These are phyloP conservation scores for Teunomyces panamensis DNA, from an alignment of 805 yeast species.

Conservation along the genomic window DNA sequence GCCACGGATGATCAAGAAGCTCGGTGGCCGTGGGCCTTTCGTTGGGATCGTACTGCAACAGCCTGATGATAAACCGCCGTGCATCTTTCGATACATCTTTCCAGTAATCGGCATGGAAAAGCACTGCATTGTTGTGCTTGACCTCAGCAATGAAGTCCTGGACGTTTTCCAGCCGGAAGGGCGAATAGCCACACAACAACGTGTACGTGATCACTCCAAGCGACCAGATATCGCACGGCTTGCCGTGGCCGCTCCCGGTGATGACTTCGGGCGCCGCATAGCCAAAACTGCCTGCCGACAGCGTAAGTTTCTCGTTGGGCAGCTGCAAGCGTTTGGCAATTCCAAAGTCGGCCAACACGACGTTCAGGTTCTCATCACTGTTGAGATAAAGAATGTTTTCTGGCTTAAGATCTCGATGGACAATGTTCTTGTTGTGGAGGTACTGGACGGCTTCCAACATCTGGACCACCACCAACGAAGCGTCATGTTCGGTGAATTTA, in stretches of 20 bases:
- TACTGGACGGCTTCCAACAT: slow-evolving; percentile 76
- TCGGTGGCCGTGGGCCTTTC: slow-evolving; percentile 67
- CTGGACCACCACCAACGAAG: slow-evolving; percentile 70
- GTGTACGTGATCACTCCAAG: slow-evolving; percentile 92
- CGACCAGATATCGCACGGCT: slow-evolving; percentile 96
- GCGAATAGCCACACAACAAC: slow-evolving; percentile 85
- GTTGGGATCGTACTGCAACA: slow-evolving; percentile 65
- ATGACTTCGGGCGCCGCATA: slow-evolving; percentile 97
- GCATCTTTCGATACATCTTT: slow-evolving; percentile 75
- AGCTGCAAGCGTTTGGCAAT: slow-evolving; percentile 75
- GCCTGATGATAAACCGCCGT: slow-evolving; percentile 67
- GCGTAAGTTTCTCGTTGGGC: slow-evolving; percentile 58
- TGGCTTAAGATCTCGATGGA: slow-evolving; percentile 93
- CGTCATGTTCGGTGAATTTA: slow-evolving; percentile 85
- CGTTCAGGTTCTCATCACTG: slow-evolving; percentile 52
- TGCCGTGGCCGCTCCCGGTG: slow-evolving; percentile 81
- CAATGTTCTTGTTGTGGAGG: slow-evolving; percentile 72
- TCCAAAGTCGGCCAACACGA: slow-evolving; percentile 94
- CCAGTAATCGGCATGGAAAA: slow-evolving; percentile 89
- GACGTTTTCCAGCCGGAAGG: slow-evolving; percentile 82
- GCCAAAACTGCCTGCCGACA: slow-evolving; percentile 90
- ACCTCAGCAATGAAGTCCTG: slow-evolving; percentile 81
- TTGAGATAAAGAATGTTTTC: slow-evolving; percentile 80
- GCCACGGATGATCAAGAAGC: slow-evolving; percentile 73
- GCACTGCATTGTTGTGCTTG: slow-evolving; percentile 66